Conservation (phyloP, 805 yeast genomes). For the Candida caryicola region DNA sequence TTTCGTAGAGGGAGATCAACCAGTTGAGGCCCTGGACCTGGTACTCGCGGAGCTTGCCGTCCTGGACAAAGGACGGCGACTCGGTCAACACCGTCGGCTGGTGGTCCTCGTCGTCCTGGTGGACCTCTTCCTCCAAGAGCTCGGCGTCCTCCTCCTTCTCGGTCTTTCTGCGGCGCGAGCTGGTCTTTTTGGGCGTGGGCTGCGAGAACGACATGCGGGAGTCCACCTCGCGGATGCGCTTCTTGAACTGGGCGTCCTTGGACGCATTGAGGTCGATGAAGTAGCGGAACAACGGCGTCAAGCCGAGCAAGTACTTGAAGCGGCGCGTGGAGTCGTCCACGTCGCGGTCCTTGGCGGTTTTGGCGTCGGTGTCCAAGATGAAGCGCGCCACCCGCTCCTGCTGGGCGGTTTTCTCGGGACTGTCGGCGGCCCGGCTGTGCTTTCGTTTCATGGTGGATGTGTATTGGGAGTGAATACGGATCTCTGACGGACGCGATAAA, state of each 20-base stretch:
- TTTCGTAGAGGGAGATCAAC: constrained; percentile 86
- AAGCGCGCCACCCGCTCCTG: constrained; percentile 42
- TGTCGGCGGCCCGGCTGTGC: background rate
- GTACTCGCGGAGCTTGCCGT: constrained; percentile 80
- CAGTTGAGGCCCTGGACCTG: constrained; percentile 95
- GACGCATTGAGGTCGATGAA: constrained; percentile 80
- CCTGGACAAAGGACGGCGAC: constrained; percentile 70
- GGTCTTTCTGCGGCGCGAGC: constrained; percentile 71
- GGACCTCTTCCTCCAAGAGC: constrained; percentile 76
- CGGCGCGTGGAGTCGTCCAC: constrained; percentile 71
- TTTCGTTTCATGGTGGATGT: too few relatives aligned
- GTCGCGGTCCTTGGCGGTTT: constrained; percentile 48
- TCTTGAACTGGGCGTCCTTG: constrained; percentile 69
- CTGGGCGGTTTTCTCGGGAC: background rate
- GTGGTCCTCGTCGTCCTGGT: constrained; percentile 51
- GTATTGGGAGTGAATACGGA: too few relatives aligned
- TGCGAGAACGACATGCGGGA: constrained; percentile 41
- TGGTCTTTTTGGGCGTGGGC: constrained; percentile 16
- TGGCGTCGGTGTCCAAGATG: constrained; percentile 53
- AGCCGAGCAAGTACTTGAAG: constrained; percentile 73
- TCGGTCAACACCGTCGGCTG: constrained; percentile 70
- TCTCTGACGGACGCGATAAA: too few relatives aligned
- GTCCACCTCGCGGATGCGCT: constrained; percentile 56
- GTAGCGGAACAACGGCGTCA: constrained; percentile 84
- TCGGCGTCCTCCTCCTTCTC: constrained; percentile 97